Evolutionary conservation across 208 protist genomes (phyloP).

Genomic region (Spironucleus salmonicida): DNA sequence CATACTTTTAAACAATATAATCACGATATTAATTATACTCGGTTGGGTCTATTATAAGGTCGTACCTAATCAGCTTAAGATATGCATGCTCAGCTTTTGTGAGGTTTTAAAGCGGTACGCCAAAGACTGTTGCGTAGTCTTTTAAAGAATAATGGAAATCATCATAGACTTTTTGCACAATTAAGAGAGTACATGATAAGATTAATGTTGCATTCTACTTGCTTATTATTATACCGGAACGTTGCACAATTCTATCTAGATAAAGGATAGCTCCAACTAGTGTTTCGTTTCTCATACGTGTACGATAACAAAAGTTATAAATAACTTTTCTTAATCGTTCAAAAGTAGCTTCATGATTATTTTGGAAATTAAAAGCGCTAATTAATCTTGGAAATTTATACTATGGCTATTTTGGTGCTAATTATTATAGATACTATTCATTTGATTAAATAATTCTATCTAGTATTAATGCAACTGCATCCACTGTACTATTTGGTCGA

Average conservation of each 20-base stretch:
- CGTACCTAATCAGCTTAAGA: constrained; percentile 22
- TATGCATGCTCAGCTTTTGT: constrained; percentile 1
- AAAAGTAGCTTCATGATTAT: not conserved
- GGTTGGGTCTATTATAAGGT: not conserved
- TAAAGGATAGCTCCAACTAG: constrained; percentile 23
- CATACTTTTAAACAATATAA: constrained; percentile 15
- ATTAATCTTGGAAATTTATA: constrained; percentile 14
- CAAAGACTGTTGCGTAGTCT: constrained; percentile 13
- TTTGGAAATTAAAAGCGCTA: not conserved
- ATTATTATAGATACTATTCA: constrained; percentile 1
- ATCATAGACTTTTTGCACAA: constrained; percentile 19
- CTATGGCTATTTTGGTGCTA: not conserved
- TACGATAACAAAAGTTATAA: constrained; percentile 25
- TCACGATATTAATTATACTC: constrained; percentile 15
- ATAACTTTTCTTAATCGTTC: not conserved
- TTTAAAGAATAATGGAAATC: constrained; percentile 27
- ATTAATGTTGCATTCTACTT: not conserved
- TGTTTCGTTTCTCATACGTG: constrained; percentile 17
- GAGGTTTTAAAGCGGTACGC: not conserved
- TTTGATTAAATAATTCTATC: not conserved
- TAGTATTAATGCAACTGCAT: constrained; percentile 10
- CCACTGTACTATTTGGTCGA: constrained; percentile 10
- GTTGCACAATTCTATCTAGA: constrained; percentile 19
- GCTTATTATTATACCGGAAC: not conserved
- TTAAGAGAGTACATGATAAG: not conserved